These are phyloP conservation scores for Beta lomatogona DNA, from an alignment of 179 eudicot genomes.

Conservation along the genomic window DNA sequence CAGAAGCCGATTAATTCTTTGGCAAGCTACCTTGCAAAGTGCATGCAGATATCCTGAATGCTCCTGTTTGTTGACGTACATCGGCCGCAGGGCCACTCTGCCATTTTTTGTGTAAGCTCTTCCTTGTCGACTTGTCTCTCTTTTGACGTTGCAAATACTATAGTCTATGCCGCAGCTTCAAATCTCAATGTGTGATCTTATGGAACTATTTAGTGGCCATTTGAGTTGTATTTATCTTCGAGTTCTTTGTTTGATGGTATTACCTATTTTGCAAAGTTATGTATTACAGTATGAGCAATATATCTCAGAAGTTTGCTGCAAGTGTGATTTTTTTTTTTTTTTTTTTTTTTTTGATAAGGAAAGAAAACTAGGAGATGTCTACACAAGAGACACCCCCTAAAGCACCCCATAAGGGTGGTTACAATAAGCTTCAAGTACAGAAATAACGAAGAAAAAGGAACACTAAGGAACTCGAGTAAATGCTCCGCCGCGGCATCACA, in stretches of 20 bases:
- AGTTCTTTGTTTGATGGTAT: not conserved
- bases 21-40: conserved; percentile 58
- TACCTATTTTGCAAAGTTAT: not conserved
- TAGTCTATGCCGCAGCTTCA: not conserved
- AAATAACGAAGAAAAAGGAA: too few relatives aligned
- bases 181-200: not conserved
- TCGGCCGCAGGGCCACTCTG: conserved; percentile 66
- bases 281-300: too few relatives aligned
- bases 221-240: not conserved
- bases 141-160: not conserved
- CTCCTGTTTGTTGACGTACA: not conserved
- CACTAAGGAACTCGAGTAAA: too few relatives aligned
- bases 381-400: too few relatives aligned
- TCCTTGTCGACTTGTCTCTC: not conserved
- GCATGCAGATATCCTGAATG: conserved; percentile 37
- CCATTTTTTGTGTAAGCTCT: conserved; percentile 32
- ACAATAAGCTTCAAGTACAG: too few relatives aligned
- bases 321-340: too few relatives aligned
- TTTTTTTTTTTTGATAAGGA: too few relatives aligned
- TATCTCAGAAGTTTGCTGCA: not conserved
- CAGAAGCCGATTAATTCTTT: conserved; percentile 67
- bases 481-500: too few relatives aligned
- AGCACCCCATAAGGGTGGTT: too few relatives aligned
- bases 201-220: not conserved
- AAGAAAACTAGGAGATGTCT: too few relatives aligned